A percentile compares a stretch with the other conserved stretches of the same genome.
These are phyloP conservation scores for Solanum hybrid DNA, from an alignment of 305 asterid species.

Conservation along the genomic window DNA sequence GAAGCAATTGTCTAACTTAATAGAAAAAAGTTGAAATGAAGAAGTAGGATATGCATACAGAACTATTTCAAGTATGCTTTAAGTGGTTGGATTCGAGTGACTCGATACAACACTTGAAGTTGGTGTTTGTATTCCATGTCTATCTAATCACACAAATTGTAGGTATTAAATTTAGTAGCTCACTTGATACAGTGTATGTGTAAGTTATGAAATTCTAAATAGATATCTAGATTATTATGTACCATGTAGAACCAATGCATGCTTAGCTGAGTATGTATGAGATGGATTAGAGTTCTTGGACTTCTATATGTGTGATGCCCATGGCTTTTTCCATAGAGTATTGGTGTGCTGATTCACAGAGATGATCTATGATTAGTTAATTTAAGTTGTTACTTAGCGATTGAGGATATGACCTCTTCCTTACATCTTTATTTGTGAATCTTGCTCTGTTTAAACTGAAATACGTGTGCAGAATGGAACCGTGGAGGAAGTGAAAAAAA, in stretches of 20 bases:
- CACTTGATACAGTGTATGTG: not conserved
- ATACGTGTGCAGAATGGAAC: conserved; percentile 19
- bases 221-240: not conserved
- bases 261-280: not conserved
- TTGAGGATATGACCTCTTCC: not conserved
- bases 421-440: not conserved
- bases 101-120: not conserved
- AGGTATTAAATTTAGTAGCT: not conserved
- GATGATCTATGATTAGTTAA: not conserved
- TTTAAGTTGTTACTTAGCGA: not conserved
- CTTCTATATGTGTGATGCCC: not conserved
- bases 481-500: conserved; percentile 26
- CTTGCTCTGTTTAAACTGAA: not conserved
- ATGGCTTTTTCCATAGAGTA: not conserved
- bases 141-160: not conserved
- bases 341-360: not conserved
- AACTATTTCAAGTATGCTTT: not conserved
- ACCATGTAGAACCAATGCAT: not conserved
- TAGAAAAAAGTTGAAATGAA: not conserved
- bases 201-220: not conserved
- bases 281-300: not conserved
- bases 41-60: not conserved
- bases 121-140: not conserved
- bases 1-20: not conserved
- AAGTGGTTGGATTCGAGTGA: not conserved